Evolutionary conservation across 202 grass and related monocot genomes (phyloP).

Genomic region (Elaeis oleifera): DNA sequence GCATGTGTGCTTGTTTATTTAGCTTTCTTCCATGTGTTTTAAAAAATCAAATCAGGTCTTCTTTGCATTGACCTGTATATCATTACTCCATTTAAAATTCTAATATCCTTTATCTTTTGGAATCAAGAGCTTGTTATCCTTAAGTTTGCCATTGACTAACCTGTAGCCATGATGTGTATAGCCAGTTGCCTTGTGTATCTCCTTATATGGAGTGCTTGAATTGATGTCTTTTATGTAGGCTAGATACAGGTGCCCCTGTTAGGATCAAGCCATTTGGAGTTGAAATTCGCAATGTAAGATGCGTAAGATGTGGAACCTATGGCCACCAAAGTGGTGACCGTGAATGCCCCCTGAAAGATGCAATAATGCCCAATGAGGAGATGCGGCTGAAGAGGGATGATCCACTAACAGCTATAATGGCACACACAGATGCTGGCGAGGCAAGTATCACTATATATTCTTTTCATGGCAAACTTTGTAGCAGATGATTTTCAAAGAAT

Average conservation of each 20-base stretch:
- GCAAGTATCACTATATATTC: conserved; percentile 23
- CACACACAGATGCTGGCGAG: conserved; percentile 73
- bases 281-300: conserved; percentile 94
- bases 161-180: no score
- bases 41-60: no score
- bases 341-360: conserved; percentile 88
- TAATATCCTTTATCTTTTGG: no score
- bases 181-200: not conserved
- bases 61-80: no score
- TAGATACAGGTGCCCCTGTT: conserved; percentile 77
- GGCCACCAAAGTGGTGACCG: conserved; percentile 92
- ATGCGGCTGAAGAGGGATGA: conserved; percentile 91
- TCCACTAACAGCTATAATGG: conserved; percentile 87
- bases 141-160: no score
- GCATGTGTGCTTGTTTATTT: no score
- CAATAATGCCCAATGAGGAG: conserved; percentile 97
- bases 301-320: conserved; percentile 78
- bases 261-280: conserved; percentile 87
- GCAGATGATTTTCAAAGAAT: no score
- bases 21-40: no score
- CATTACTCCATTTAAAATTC: no score
- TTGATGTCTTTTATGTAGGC: conserved; percentile 32
- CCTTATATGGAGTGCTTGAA: conserved; percentile 12
- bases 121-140: no score
- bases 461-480: not conserved